phyloP scores from a whole-genome alignment of 495 filamentous ascomycete genomes.

The Neurospora intermedia region DNA sequence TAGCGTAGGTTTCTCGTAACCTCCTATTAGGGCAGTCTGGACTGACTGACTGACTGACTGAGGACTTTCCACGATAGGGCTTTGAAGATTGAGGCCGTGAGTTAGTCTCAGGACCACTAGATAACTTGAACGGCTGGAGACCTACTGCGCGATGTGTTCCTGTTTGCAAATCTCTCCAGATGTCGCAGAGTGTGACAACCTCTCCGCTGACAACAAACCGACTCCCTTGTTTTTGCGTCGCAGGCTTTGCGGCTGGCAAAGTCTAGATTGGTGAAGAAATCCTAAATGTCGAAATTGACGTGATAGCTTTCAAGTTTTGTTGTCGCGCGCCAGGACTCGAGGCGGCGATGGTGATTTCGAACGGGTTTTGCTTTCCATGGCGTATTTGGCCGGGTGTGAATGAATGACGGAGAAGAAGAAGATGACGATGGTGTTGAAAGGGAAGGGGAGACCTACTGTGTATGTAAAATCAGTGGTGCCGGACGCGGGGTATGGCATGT shows the following conservation, averaged over 20 bases:
- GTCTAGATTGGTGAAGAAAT: constrained; percentile 25
- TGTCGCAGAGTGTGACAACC: too few relatives aligned
- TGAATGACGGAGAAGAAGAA: not conserved
- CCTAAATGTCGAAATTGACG: constrained; percentile 9
- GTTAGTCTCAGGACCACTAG: constrained; percentile 24
- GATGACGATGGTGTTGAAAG: not conserved
- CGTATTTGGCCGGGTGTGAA: not conserved
- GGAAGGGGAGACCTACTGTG: not conserved
- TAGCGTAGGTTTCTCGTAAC: constrained; percentile 14
- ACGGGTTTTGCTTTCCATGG: not conserved
- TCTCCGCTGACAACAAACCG: too few relatives aligned
- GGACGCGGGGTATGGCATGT: not conserved
- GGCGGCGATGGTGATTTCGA: not conserved
- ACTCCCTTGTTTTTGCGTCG: constrained; percentile 21
- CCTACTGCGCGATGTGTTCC: not conserved
- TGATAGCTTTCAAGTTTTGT: constrained; percentile 19
- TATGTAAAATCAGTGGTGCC: not conserved
- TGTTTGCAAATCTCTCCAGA: too few relatives aligned
- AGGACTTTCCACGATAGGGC: constrained; percentile 26
- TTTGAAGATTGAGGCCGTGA: constrained; percentile 25
- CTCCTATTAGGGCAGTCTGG: constrained; percentile 11
- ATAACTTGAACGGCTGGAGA: constrained; percentile 13
- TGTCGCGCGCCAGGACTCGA: not conserved
- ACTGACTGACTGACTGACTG: constrained; percentile 11
- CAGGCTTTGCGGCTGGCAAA: constrained; percentile 25